Evolutionary conservation across 371 early-diverging fungal species (phyloP).

Genomic region (Apophysomyces ossiformis): DNA sequence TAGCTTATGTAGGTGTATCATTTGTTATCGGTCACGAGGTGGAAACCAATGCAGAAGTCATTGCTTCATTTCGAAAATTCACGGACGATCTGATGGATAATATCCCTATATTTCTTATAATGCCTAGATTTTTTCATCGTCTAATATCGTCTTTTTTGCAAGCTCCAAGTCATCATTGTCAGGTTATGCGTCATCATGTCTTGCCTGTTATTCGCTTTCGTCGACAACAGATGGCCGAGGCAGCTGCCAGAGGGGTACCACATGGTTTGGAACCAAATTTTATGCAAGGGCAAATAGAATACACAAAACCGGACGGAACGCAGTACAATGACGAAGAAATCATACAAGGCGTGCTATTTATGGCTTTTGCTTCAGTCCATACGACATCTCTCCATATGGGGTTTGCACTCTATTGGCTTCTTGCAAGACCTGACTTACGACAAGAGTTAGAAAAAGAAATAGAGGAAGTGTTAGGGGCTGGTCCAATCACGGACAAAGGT

Average conservation of each 20-base stretch:
- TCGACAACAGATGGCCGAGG: slow-evolving; percentile 13
- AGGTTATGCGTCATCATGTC: slow-evolving; percentile 32
- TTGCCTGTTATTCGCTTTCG: slow-evolving; percentile 23
- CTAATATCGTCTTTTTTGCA: slow-evolving; percentile 31
- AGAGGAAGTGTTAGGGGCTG: slow-evolving; percentile 27
- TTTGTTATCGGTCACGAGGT: slow-evolving; percentile 35
- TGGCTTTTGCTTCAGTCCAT: slow-evolving; percentile 51
- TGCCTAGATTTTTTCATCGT: slow-evolving; percentile 27
- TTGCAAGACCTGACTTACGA: slow-evolving; percentile 40
- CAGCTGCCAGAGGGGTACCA: slow-evolving; percentile 5
- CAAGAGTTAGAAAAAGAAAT: slow-evolving; percentile 32
- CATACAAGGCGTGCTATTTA: slow-evolving; percentile 27
- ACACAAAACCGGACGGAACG: slow-evolving; percentile 24
- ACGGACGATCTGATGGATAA: slow-evolving; percentile 37
- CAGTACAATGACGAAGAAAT: slow-evolving; percentile 22
- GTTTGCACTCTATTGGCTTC: slow-evolving; percentile 36
- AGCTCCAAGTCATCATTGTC: slow-evolving; percentile 23
- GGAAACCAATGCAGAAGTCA: slow-evolving; percentile 25
- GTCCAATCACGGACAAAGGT: slow-evolving; percentile 26
- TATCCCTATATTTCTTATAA: slow-evolving; percentile 22
- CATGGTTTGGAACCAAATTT: slow-evolving; percentile 20
- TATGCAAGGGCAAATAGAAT: slow-evolving; percentile 33
- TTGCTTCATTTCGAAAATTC: slow-evolving; percentile 39
- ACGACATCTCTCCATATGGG: slow-evolving; percentile 35
- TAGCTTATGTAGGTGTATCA: slow-evolving; percentile 46